These are phyloP conservation scores for Alternaria ventricosa DNA, from an alignment of 2,329 filamentous ascomycete genomes.

Conservation along the genomic window DNA sequence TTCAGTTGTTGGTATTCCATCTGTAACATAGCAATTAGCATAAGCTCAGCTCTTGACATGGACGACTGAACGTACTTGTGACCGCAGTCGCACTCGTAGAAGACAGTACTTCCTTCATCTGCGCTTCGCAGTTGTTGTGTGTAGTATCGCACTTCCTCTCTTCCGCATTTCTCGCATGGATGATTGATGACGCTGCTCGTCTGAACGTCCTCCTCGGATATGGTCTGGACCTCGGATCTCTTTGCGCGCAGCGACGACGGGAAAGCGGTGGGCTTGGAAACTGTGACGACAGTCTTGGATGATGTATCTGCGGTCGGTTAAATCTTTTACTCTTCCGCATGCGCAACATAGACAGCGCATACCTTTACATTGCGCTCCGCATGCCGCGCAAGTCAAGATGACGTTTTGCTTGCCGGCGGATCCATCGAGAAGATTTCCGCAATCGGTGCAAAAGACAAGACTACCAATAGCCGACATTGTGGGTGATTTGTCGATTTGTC, in stretches of 20 bases:
- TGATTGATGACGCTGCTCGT: constrained; percentile 73
- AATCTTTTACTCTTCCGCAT: neutral
- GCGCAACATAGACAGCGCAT: neutral
- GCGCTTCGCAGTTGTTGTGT: constrained; percentile 87
- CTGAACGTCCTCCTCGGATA: constrained; percentile 78
- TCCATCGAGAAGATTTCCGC: constrained; percentile 85
- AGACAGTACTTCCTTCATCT: constrained; percentile 92
- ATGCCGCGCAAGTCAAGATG: constrained; percentile 82
- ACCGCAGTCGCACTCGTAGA: constrained; percentile 87
- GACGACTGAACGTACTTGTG: constrained; percentile 67
- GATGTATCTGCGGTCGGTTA: constrained; percentile 34
- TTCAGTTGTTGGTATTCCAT: constrained; percentile 68
- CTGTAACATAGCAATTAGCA: constrained; percentile 40
- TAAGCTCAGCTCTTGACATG: constrained; percentile 1
- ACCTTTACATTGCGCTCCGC: constrained; percentile 66
- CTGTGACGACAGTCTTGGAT: constrained; percentile 77
- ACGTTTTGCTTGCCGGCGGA: constrained; percentile 79
- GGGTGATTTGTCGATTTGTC: constrained; percentile 4
- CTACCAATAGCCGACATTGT: constrained; percentile 89
- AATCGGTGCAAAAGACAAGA: constrained; percentile 90
- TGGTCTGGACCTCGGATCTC: constrained; percentile 80
- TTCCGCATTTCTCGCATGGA: constrained; percentile 80
- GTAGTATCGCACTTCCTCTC: constrained; percentile 82
- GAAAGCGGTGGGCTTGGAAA: constrained; percentile 88
- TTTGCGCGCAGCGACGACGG: constrained; percentile 89